phyloP scores from a whole-genome alignment of 192 early-diverging fungal genomes.

The Spinellus fusiger region DNA sequence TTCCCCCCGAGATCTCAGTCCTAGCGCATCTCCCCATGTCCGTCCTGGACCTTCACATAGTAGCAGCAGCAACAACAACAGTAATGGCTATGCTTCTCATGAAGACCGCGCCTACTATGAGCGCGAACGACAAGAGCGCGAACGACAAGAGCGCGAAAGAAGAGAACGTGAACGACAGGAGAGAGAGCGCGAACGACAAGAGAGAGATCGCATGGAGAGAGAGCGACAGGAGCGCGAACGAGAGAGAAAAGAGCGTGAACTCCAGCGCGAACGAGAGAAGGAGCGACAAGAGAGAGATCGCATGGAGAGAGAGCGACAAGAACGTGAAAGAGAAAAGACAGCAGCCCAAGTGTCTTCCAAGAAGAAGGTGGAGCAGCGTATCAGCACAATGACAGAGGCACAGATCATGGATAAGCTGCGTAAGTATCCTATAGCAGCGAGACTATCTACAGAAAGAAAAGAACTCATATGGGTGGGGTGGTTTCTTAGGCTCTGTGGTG shows the following conservation, averaged over 20 bases:
- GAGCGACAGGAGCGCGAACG: slow-evolving; percentile 7
- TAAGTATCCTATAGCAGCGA: slow-evolving; percentile 18
- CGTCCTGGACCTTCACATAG: background rate
- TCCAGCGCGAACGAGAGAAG: slow-evolving; percentile 18
- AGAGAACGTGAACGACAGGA: slow-evolving; percentile 4
- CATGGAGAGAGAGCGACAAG: slow-evolving; percentile 9
- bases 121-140: slow-evolving; percentile 10
- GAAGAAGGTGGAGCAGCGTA: slow-evolving; percentile 71
- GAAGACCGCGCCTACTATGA: background rate
- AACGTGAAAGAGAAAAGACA: slow-evolving; percentile 24
- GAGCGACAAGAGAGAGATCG: slow-evolving; percentile 20
- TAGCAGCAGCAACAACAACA: background rate
- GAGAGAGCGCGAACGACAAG: slow-evolving; percentile 8
- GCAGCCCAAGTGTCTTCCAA: slow-evolving; percentile 32
- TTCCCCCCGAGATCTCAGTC: slow-evolving; percentile 7
- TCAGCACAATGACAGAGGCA: slow-evolving; percentile 89
- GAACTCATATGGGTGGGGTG: too few species aligned
- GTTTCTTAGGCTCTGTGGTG: slow-evolving; percentile 85
- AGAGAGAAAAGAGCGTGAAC: background rate
- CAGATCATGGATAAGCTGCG: slow-evolving; percentile 93
- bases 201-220: slow-evolving; percentile 1
- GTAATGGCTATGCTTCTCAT: background rate
- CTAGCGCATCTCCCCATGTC: background rate
- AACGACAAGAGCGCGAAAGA: slow-evolving; percentile 10
- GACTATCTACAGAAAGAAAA: too few species aligned